These are phyloP conservation scores for Talaromyces sp. DNA, from an alignment of 2,329 filamentous ascomycete genomes.

Conservation along the genomic window DNA sequence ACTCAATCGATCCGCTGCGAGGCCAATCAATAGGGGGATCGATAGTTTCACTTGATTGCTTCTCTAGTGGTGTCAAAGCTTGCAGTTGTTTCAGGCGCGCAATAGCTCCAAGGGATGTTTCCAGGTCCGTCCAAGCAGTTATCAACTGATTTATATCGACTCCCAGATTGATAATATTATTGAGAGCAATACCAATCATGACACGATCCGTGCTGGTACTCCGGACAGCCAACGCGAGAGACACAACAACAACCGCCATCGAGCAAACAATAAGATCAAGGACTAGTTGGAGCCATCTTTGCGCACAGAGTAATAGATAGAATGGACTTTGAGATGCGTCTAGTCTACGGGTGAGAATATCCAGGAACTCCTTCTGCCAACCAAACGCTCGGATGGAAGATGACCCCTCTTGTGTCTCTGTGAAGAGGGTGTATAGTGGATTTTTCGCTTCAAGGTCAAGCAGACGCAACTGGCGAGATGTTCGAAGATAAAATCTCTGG, in stretches of 20 bases:
- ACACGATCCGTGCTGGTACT: conserved; percentile 41
- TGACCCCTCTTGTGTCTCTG: conserved; percentile 52
- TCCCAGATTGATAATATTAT: conserved; percentile 52
- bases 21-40: conserved; percentile 40
- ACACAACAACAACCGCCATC: conserved; percentile 46
- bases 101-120: conserved; percentile 55
- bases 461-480: conserved; percentile 55
- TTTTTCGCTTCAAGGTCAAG: conserved; percentile 58
- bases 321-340: conserved; percentile 53
- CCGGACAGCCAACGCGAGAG: conserved; percentile 46
- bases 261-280: conserved; percentile 48
- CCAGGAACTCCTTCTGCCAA: conserved; percentile 43
- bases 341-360: conserved; percentile 45
- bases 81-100: conserved; percentile 50
- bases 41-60: conserved; percentile 38
- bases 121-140: conserved; percentile 52
- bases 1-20: conserved; percentile 37
- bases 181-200: conserved; percentile 49
- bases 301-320: conserved; percentile 53
- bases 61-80: conserved; percentile 40
- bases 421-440: conserved; percentile 54
- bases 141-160: conserved; percentile 47
- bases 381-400: conserved; percentile 43
- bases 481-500: conserved; percentile 56
- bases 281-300: conserved; percentile 52